Evolutionary conservation across 805 yeast genomes (phyloP).

Genomic region (Saturnispora ahearnii): DNA sequence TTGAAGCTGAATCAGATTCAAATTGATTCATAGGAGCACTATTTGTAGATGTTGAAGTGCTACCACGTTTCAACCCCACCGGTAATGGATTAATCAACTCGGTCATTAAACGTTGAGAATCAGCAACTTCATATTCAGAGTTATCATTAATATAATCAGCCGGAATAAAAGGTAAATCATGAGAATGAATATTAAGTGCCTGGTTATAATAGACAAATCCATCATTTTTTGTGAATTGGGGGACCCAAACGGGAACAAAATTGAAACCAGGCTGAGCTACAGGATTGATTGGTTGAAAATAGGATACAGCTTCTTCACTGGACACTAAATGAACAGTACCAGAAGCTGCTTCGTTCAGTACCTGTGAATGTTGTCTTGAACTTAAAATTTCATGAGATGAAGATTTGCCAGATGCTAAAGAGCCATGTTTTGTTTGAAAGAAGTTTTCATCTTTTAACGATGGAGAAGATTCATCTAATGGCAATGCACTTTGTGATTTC

Average conservation of each 20-base stretch:
- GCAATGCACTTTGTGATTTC: background rate
- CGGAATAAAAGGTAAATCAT: constrained; percentile 44
- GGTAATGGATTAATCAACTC: constrained; percentile 19
- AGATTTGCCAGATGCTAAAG: constrained; percentile 2
- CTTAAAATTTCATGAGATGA: background rate
- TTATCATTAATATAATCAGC: constrained; percentile 28
- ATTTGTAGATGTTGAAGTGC: background rate
- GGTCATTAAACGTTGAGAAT: constrained; percentile 13
- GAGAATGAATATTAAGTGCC: constrained; percentile 50
- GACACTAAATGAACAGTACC: constrained; percentile 18
- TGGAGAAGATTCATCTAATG: background rate
- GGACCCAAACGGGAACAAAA: constrained; percentile 48
- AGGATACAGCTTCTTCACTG: constrained; percentile 21
- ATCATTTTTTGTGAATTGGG: constrained; percentile 47
- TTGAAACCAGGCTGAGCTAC: constrained; percentile 21
- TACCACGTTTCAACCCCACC: constrained; percentile 7
- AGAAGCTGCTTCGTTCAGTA: constrained; percentile 9
- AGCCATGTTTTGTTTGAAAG: constrained; percentile 6
- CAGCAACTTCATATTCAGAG: constrained; percentile 27
- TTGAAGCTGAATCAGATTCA: background rate
- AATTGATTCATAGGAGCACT: background rate
- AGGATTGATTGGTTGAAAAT: constrained; percentile 18
- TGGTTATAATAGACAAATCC: constrained; percentile 52
- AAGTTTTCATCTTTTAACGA: constrained; percentile 8
- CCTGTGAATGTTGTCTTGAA: constrained; percentile 15